Base-by-base conservation (phyloP, 1,284 basidiomycete genomes). In the Trichosporon sp. region DNA sequence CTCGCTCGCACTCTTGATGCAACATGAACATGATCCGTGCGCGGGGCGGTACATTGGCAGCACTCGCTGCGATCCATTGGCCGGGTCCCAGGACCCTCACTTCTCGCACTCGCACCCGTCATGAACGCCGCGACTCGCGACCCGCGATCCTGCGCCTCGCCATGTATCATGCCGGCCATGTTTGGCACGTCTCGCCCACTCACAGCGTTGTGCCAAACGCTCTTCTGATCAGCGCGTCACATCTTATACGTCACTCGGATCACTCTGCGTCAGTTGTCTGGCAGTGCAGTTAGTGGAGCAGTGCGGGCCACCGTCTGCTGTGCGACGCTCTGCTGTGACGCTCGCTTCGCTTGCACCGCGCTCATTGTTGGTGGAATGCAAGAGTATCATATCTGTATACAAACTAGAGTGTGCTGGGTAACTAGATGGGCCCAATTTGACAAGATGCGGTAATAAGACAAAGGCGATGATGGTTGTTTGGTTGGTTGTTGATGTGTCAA, bases 381-480 rank as follows among this genome's bases (percentile, higher is more conserved):
- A 31, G 59, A 63, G 59, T 63, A 63, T 63, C 59, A 63, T 63
- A 63, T 63, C 59, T 63, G 59, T 63, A n/a, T 63, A 63, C 59
- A 63, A 63, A 37, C 32, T 37, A 63, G 26, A 37, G 31, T 11
- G 8, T 40, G 59, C 59, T 63, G 59, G 59, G 59, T 63, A 35
- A 61, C 56, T 61, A 61, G 11, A 26, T 6, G 12, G 32, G 31
- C 59, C 59, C 59, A 63, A 63, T 37, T 61, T 63, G 32, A 63
- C 59, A 63, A 63, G 32, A 35, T 35, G 59, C 59, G 26, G 59
- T 63, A 63, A 63, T 63, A 63, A 35, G 59, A 63, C 59, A 63
- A 63, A 63, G 14, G 32, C 12, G 51, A 26, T 26, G 26, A 26
- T 26, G 26, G 26, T 26, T 26, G 26, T 26, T 26, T 26, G 26